Percentiles rank a stretch among this genome's conserved stretches.
Conservation (phyloP, 164 flowering plant species). For the Umbellularia californica region DNA sequence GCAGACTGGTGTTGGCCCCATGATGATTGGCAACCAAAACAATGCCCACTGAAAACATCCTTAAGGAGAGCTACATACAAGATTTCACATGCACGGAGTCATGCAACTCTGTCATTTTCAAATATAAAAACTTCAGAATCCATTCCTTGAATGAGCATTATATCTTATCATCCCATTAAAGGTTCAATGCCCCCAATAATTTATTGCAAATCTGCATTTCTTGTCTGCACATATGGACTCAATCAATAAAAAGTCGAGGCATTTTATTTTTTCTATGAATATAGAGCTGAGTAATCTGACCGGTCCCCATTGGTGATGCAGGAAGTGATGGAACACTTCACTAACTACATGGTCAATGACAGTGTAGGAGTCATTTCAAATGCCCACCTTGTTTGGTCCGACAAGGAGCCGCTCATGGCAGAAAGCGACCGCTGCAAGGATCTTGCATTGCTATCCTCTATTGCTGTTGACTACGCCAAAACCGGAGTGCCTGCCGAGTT, state of each 20-base stretch:
- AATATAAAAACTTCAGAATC: background rate
- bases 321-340: constrained; percentile 72
- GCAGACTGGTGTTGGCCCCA: background rate
- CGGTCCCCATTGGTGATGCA: constrained; percentile 19
- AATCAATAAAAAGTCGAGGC: background rate
- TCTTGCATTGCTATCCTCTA: constrained; percentile 58
- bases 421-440: constrained; percentile 43
- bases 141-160: background rate
- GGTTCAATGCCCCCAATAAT: too few species aligned
- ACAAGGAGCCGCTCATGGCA: constrained; percentile 45
- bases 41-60: background rate
- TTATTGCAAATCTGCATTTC: too few species aligned
- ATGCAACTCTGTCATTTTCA: background rate
- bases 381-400: constrained; percentile 75
- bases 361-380: constrained; percentile 79
- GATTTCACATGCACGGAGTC: background rate
- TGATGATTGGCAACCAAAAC: background rate
- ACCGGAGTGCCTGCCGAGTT: constrained; percentile 79
- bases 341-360: constrained; percentile 75
- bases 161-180: background rate
- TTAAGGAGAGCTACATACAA: too few species aligned
- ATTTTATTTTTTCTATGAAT: background rate
- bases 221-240: background rate
- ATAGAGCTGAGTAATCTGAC: background rate
- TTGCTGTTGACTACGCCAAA: constrained; percentile 86